Base-by-base conservation (phyloP, 208 protist species). In the Wallacemonas rigidus region DNA sequence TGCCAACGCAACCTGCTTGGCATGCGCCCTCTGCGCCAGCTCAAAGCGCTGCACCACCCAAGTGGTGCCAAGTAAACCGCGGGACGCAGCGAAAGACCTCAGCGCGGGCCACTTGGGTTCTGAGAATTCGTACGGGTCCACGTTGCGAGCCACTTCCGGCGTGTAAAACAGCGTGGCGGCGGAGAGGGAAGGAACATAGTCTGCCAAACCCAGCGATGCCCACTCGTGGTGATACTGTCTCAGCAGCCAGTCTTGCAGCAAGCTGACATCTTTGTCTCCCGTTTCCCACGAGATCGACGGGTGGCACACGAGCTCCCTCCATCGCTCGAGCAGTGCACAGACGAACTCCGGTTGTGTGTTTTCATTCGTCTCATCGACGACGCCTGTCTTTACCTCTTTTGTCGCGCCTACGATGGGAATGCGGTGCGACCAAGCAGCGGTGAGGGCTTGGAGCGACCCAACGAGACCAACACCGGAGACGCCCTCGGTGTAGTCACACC, bases 401-500 rank as follows among this genome's bases (percentile, higher is more conserved):
- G n/a, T 71, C 35, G 41, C 7, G 51, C 39, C 43, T 26, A 43
- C 56, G 7, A 35, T 6, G 40, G 43, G 4, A 48, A 50, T 26
- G 4, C 17, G 45, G 44, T 26, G 67, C n/a, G 57, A 56, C 89
- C 91, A 96, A 5, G 85, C 44, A 45, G 83, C 67, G 2, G 82
- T 75, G 4, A 96, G 68, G 3, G 86, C 87, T 44, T 85, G 72
- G 38, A 97, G 67, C 2, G 88, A 80, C 26, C 85, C 87, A 1
- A 86, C 67, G 9, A 97, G 62, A 6, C 95, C 95, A 26, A 99
- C 84, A 55, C 96, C 94, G 17, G 73, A 11, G 44, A 98, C 83
- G 12, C 97, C 97, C 14, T 97, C 88, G 3, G 88, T 93, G 84
- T 99, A 99, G 79, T 99, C 97, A 60, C 87, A 96, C n/a, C 97